Conservation (phyloP, 305 asterid genomes). For the Solanum aculeatissimum region DNA sequence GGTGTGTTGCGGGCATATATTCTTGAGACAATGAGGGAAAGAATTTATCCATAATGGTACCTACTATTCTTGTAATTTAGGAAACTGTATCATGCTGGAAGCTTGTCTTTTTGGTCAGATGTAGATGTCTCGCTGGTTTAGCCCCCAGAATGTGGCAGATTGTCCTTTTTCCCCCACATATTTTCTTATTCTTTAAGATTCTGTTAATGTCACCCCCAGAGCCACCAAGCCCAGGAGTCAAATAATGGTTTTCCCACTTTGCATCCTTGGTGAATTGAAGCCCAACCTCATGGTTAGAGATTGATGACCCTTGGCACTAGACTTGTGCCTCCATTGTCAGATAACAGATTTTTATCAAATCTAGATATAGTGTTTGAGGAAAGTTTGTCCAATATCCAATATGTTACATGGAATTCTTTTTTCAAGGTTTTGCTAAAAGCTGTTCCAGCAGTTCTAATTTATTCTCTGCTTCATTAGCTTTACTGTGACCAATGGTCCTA, state of each 20-base stretch:
- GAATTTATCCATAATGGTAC: neutral
- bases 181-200: neutral
- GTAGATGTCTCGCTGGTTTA: slow-evolving; percentile 39
- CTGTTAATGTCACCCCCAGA: neutral
- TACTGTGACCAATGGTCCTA: neutral
- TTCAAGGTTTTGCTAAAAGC: neutral
- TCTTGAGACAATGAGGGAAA: neutral
- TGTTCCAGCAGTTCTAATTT: neutral
- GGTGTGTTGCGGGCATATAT: neutral
- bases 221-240: neutral
- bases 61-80: neutral
- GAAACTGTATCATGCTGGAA: neutral
- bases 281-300: neutral
- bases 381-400: neutral
- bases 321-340: neutral
- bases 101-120: slow-evolving; percentile 11
- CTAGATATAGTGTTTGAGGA: neutral
- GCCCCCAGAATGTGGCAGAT: slow-evolving; percentile 22
- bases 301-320: neutral
- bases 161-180: neutral
- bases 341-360: neutral
- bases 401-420: neutral
- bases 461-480: neutral
- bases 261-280: neutral
- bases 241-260: neutral